Percentiles rank a stretch among this genome's conserved stretches.
phyloP scores from a whole-genome alignment of 805 yeast species.

The Yarrowia keelungensis region DNA sequence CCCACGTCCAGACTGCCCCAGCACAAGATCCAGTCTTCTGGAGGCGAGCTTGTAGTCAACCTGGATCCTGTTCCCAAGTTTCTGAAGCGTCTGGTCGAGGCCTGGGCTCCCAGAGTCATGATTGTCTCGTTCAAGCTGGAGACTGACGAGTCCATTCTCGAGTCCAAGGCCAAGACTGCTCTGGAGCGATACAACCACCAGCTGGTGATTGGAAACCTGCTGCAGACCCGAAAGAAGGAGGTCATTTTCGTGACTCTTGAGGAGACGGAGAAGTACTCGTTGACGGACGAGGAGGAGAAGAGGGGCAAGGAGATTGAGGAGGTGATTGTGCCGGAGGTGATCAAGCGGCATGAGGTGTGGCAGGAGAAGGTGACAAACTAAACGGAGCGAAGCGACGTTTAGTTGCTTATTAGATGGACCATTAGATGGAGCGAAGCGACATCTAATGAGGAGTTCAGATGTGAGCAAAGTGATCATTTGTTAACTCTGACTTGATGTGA shows the following conservation, averaged over 20 bases:
- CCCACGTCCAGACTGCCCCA: slow-evolving; percentile 87
- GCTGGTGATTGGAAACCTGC: slow-evolving; percentile 88
- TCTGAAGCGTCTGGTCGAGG: slow-evolving; percentile 81
- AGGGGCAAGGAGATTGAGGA: slow-evolving; percentile 72
- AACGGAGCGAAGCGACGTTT: not conserved
- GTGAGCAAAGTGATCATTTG: no score
- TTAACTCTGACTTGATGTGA: no score
- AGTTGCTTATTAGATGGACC: no score
- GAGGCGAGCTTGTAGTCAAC: slow-evolving; percentile 80
- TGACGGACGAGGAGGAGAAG: slow-evolving; percentile 54
- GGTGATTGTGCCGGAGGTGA: slow-evolving; percentile 78
- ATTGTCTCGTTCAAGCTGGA: slow-evolving; percentile 93
- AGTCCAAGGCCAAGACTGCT: slow-evolving; percentile 79
- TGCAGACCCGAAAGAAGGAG: slow-evolving; percentile 86
- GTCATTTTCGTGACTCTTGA: slow-evolving; percentile 80
- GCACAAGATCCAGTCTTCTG: slow-evolving; percentile 90
- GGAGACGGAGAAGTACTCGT: slow-evolving; percentile 46
- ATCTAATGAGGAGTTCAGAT: no score
- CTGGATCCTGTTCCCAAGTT: slow-evolving; percentile 97
- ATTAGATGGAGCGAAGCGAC: not conserved
- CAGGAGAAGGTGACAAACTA: slow-evolving; percentile 49
- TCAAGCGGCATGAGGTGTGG: slow-evolving; percentile 69
- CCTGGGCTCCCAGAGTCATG: slow-evolving; percentile 96
- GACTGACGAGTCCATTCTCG: slow-evolving; percentile 75
- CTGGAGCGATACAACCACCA: slow-evolving; percentile 88